Base-by-base conservation (phyloP, 805 yeast species). In the Priceomyces fermenticarens region DNA sequence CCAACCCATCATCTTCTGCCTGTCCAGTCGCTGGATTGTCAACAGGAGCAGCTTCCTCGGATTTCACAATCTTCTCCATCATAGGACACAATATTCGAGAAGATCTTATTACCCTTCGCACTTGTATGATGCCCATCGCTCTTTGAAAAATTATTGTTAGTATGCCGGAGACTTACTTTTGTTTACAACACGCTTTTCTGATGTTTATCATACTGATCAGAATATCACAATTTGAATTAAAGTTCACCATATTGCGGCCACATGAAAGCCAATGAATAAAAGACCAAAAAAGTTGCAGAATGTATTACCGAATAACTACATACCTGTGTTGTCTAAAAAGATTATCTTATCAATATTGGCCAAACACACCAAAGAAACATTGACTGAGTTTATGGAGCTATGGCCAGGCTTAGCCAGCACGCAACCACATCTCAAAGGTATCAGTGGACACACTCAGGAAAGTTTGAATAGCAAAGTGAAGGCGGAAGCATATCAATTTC, bases 271-370 rank as follows among this genome's bases (percentile, higher is more conserved):
- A 34, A 43, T 43, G 46, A 41, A 9, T 11, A 33, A 33, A 25
- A 30, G 23, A 10, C 15, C 31, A 8, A 36, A 36, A 25, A 26
- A n/a, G 8, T 15, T n/a, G 3, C 32, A 43, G 33, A 41, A 69
- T 49, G 60, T 64, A 10, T 50, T 70, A 17, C 73, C 73, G 12
- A 68, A 66, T 38, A 62, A 65, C 1, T 68, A 68, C 40, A 53
- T 62, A 3, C 75, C 75, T 2, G 59, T 59, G 13, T 39, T 64
- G 31, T 42, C 60, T 4, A 38, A 46, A 12, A 53, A 52, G 25
- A 48, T 54, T 2, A 43, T 58, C 12, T 41, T 43, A 1, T 39
- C 45, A 11, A 51, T 65, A 2, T 51, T 69, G 23, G 40, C 39
- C 10, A 46, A 65, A 15, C 55, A 67, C 2, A 65, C 72, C 3